Conservation (phyloP, 2,329 filamentous ascomycete species). For the Calonectria leucothoes region DNA sequence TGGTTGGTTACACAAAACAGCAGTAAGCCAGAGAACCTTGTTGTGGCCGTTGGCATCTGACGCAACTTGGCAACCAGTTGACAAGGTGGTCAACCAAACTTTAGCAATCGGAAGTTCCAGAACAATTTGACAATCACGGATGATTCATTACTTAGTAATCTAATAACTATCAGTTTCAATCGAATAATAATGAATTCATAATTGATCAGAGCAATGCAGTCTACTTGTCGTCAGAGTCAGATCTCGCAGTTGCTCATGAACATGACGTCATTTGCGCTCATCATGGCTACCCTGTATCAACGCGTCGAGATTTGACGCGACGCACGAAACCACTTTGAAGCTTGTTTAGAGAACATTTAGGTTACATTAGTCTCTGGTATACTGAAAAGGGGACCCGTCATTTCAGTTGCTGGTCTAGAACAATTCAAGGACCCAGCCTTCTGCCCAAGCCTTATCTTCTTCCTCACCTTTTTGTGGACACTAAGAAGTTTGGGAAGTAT, state of each 20-base stretch:
- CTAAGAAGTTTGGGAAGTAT: not conserved
- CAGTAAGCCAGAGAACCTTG: not conserved
- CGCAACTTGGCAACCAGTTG: not conserved
- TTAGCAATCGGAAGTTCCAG: not conserved
- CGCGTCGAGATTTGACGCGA: not conserved
- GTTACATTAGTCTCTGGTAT: not conserved
- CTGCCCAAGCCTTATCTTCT: not conserved
- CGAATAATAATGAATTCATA: not conserved
- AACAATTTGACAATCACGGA: no score
- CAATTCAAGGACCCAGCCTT: not conserved
- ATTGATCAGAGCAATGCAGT: not conserved
- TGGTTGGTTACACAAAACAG: not conserved
- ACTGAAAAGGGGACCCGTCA: not conserved
- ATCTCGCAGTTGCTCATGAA: no score
- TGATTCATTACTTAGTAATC: no score
- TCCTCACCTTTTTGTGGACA: not conserved
- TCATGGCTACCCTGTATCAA: not conserved
- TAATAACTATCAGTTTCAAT: not conserved
- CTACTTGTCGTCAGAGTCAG: not conserved
- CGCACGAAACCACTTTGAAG: no score
- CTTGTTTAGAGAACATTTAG: not conserved
- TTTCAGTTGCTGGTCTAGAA: not conserved
- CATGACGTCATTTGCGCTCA: not conserved
- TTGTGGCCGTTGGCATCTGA: not conserved
- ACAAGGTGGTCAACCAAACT: not conserved